Conservation (phyloP, 192 early-diverging fungal genomes). For the Coemansia sp. region DNA sequence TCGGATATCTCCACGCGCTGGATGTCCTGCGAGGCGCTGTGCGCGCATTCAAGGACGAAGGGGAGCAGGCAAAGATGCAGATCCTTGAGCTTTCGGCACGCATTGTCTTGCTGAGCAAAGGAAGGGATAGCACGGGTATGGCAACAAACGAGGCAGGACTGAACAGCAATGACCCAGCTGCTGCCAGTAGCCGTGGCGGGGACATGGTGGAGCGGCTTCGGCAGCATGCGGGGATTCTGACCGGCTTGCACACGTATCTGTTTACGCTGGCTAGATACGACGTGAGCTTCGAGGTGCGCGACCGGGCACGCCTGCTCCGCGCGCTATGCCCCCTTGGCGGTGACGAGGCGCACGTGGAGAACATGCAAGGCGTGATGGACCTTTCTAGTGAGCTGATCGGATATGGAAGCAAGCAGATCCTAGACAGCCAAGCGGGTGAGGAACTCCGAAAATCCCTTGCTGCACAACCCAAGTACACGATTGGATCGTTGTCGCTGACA, state of each 20-base stretch:
- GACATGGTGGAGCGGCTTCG: conserved; percentile 11
- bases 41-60: conserved; percentile 60
- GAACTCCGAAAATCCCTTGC: background rate
- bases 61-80: conserved; percentile 76
- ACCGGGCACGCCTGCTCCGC: conserved; percentile 74
- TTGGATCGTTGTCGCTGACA: conserved; percentile 70
- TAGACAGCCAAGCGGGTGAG: background rate
- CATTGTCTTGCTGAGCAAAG: conserved; percentile 5
- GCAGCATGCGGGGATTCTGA: conserved; percentile 12
- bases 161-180: background rate
- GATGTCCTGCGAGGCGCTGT: conserved; percentile 82
- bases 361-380: conserved; percentile 19
- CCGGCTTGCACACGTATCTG: conserved; percentile 69
- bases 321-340: conserved; percentile 36
- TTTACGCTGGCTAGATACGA: conserved; percentile 92
- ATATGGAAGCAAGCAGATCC: conserved; percentile 2
- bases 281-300: conserved; percentile 84
- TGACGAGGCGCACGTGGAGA: conserved; percentile 27
- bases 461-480: conserved; percentile 44
- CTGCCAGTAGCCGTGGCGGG: background rate
- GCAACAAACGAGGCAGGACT: background rate
- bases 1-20: conserved; percentile 66
- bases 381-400: conserved; percentile 27
- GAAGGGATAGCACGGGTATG: background rate
- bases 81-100: conserved; percentile 75